Percentiles rank a stretch among this genome's conserved stretches.
These are phyloP conservation scores for Colletotrichum sp. DNA, from an alignment of 2,329 filamentous ascomycete species.

Conservation along the genomic window DNA sequence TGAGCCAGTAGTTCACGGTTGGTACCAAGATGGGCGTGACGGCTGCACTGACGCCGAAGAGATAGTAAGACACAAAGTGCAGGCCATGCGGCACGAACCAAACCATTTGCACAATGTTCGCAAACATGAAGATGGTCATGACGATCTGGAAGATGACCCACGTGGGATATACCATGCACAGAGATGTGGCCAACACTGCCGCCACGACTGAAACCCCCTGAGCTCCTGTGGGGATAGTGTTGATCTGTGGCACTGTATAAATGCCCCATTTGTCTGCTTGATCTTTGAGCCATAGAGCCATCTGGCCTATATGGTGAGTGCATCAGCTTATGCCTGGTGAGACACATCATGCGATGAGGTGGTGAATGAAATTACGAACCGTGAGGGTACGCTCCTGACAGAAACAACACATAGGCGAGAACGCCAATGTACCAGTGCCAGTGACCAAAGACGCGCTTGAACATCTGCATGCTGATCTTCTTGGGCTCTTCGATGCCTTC, in stretches of 20 bases:
- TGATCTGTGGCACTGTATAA: slow-evolving; percentile 25
- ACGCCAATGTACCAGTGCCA: slow-evolving; percentile 30
- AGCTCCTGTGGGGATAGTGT: slow-evolving; percentile 26
- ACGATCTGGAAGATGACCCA: slow-evolving; percentile 33
- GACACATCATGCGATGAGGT: rapidly evolving
- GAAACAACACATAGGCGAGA: slow-evolving; percentile 25
- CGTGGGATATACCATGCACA: slow-evolving; percentile 37
- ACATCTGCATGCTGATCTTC: slow-evolving; percentile 26
- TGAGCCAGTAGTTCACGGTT: slow-evolving; percentile 27
- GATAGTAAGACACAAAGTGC: slow-evolving; percentile 25
- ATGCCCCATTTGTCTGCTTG: slow-evolving; percentile 20
- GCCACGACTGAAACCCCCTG: slow-evolving; percentile 31
- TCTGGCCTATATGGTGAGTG: background rate
- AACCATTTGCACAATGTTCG: slow-evolving; percentile 24
- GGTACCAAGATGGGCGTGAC: slow-evolving; percentile 28
- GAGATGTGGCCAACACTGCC: slow-evolving; percentile 29
- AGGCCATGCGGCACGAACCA: slow-evolving; percentile 24
- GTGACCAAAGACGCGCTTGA: slow-evolving; percentile 27
- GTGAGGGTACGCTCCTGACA: slow-evolving; percentile 4
- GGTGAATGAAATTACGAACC: background rate
- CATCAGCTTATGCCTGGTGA: background rate
- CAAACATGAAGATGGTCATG: slow-evolving; percentile 21
- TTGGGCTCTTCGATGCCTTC: slow-evolving; percentile 22
- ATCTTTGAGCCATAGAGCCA: slow-evolving; percentile 25
- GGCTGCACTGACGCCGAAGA: slow-evolving; percentile 27